A percentile compares a stretch with the other conserved stretches of the same genome.
These are phyloP conservation scores for Iberis amara DNA, from an alignment of 441 rosid species.

Conservation along the genomic window DNA sequence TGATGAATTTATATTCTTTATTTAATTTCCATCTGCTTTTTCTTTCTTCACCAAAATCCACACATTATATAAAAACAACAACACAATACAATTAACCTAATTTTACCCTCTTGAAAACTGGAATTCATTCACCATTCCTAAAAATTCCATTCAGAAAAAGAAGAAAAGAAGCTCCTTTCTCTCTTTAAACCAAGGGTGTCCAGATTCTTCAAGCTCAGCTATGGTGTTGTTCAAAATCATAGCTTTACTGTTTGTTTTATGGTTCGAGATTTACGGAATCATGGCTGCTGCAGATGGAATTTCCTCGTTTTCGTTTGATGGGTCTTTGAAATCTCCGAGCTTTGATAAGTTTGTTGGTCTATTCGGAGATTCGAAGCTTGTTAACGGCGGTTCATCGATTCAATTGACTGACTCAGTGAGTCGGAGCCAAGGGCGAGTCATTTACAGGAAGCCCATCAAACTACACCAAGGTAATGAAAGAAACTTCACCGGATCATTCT, in stretches of 20 bases:
- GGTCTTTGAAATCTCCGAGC: slow-evolving; percentile 47
- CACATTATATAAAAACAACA: background rate
- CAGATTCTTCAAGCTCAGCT: slow-evolving; percentile 27
- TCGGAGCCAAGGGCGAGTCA: slow-evolving; percentile 54
- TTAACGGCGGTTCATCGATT: slow-evolving; percentile 42
- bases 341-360: slow-evolving; percentile 50
- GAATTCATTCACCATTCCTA: slow-evolving; percentile 43
- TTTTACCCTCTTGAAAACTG: slow-evolving; percentile 38
- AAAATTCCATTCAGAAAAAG: slow-evolving; percentile 26
- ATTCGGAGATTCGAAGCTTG: slow-evolving; percentile 61
- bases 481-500: slow-evolving; percentile 51
- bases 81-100: no score
- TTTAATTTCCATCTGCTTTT: slow-evolving; percentile 25
- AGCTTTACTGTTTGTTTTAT: slow-evolving; percentile 33
- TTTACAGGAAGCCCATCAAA: slow-evolving; percentile 67
- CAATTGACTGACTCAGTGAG: slow-evolving; percentile 53
- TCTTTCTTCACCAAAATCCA: slow-evolving; percentile 31
- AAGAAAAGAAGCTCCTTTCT: slow-evolving; percentile 11
- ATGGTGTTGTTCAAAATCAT: slow-evolving; percentile 43
- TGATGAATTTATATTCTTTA: background rate
- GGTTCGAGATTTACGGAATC: slow-evolving; percentile 26
- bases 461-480: slow-evolving; percentile 56
- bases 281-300: slow-evolving; percentile 34
- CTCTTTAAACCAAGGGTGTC: background rate
- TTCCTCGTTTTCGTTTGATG: slow-evolving; percentile 47